Percentiles rank a stretch among this genome's conserved stretches.
phyloP scores from a whole-genome alignment of 2,329 filamentous ascomycete genomes.

The Albophoma yamanashiensis region DNA sequence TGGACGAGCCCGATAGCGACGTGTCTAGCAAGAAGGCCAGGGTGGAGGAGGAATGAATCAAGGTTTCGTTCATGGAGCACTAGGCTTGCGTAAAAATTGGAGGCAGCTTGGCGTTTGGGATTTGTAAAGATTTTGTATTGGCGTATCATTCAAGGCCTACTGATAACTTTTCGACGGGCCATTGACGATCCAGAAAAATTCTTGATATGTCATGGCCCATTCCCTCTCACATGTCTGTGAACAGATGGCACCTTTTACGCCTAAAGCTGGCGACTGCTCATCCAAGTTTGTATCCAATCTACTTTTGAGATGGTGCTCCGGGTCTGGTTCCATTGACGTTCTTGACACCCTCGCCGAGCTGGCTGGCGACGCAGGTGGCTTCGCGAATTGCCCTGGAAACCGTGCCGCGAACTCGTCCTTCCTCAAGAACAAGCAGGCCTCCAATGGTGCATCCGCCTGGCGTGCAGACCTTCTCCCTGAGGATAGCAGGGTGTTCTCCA shows the following conservation, averaged over 20 bases:
- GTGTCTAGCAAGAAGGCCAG: constrained; percentile 34
- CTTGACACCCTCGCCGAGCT: constrained; percentile 36
- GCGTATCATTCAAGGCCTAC: background rate
- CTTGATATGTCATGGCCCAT: background rate
- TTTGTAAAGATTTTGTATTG: background rate
- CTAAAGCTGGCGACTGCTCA: background rate
- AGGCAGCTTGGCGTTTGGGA: background rate
- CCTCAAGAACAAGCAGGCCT: constrained; percentile 63
- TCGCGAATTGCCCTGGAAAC: constrained; percentile 60
- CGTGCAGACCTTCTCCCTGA: constrained; percentile 67
- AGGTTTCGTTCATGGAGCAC: background rate
- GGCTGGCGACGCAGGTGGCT: constrained; percentile 57
- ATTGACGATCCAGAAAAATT: background rate
- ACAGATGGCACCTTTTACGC: background rate
- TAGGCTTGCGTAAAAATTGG: background rate
- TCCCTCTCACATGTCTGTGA: background rate
- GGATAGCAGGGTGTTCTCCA: constrained; percentile 64
- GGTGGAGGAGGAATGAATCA: constrained; percentile 21
- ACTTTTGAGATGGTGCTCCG: background rate
- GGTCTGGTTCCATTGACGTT: constrained; percentile 23
- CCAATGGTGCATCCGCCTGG: constrained; percentile 71
- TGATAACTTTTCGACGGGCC: background rate
- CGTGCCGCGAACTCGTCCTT: constrained; percentile 56
- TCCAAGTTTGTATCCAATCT: background rate
- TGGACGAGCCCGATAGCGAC: constrained; percentile 16